phyloP scores from a whole-genome alignment of 2,329 filamentous ascomycete species.

The Hortaea werneckii region DNA sequence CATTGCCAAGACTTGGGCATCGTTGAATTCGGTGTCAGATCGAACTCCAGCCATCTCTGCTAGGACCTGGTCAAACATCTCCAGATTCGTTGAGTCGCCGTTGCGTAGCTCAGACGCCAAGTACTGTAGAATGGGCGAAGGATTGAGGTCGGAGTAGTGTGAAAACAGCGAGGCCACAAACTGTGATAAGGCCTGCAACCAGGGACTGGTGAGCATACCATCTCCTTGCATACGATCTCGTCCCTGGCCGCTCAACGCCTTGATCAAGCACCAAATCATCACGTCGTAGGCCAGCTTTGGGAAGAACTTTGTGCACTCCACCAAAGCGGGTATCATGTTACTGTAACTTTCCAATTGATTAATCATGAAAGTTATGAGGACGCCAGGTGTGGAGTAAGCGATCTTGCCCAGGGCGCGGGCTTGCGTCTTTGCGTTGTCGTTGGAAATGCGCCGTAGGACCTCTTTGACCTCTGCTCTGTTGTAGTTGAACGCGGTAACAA shows the following conservation, averaged over 20 bases:
- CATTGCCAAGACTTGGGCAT: constrained; percentile 78
- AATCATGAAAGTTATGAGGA: constrained; percentile 83
- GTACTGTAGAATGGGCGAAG: constrained; percentile 78
- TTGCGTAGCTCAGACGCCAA: constrained; percentile 72
- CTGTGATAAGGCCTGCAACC: constrained; percentile 80
- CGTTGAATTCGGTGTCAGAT: constrained; percentile 76
- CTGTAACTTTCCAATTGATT: constrained; percentile 88
- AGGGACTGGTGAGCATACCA: constrained; percentile 72
- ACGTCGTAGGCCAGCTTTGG: constrained; percentile 89
- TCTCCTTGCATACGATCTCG: constrained; percentile 52
- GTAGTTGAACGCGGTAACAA: constrained; percentile 67
- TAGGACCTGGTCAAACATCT: constrained; percentile 83
- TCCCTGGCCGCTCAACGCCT: constrained; percentile 49
- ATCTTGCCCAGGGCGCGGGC: constrained; percentile 82
- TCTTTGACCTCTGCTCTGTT: constrained; percentile 71
- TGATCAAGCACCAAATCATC: constrained; percentile 84
- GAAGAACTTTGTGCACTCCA: constrained; percentile 90
- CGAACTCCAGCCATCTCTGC: constrained; percentile 90
- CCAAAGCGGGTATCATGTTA: constrained; percentile 88
- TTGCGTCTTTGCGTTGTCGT: constrained; percentile 77
- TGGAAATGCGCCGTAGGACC: constrained; percentile 79
- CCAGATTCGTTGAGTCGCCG: constrained; percentile 80
- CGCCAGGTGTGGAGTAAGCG: constrained; percentile 79
- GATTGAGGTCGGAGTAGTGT: constrained; percentile 75
- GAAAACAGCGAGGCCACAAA: constrained; percentile 81